Conservation (phyloP, 108 stramenopile species). For the Cyclostephanos tholiformis region DNA sequence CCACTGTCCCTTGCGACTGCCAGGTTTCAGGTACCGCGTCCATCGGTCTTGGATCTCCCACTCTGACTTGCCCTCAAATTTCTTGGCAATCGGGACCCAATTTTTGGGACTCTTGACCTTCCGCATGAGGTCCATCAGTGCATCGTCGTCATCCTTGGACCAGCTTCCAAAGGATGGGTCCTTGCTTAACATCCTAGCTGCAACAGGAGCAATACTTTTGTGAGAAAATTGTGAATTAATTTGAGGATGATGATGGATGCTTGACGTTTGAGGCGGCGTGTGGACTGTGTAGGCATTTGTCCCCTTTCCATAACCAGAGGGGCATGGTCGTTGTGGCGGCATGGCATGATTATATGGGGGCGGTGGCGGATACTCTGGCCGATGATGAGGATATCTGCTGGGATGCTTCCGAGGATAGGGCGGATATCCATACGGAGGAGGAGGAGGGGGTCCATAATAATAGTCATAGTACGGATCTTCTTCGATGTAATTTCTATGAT, state of each 20-base stretch:
- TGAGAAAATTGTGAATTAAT: slow-evolving; percentile 11
- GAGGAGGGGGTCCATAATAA: slow-evolving; percentile 19
- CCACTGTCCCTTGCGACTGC: slow-evolving; percentile 56
- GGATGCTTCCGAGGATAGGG: not conserved
- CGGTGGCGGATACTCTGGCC: slow-evolving; percentile 5
- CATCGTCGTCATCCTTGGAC: slow-evolving; percentile 77
- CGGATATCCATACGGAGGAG: slow-evolving; percentile 29
- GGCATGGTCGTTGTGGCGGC: not conserved
- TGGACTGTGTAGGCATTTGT: not conserved
- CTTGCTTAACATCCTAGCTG: not conserved
- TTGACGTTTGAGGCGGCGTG: slow-evolving; percentile 1
- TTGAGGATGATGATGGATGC: not conserved
- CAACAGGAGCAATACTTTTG: not conserved
- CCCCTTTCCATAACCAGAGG: not conserved
- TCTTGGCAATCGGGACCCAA: slow-evolving; percentile 88
- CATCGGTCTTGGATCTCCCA: slow-evolving; percentile 51
- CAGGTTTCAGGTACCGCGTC: slow-evolving; percentile 51
- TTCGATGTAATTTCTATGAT: slow-evolving; percentile 12
- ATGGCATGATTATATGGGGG: not conserved
- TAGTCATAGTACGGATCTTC: slow-evolving; percentile 25
- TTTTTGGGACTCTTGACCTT: slow-evolving; percentile 84
- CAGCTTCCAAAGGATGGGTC: slow-evolving; percentile 35
- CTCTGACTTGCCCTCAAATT: slow-evolving; percentile 57
- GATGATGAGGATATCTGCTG: not conserved
- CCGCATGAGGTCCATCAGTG: slow-evolving; percentile 78